Base-by-base conservation (phyloP, 139 green algal species). In the Coelastrella sp. region DNA sequence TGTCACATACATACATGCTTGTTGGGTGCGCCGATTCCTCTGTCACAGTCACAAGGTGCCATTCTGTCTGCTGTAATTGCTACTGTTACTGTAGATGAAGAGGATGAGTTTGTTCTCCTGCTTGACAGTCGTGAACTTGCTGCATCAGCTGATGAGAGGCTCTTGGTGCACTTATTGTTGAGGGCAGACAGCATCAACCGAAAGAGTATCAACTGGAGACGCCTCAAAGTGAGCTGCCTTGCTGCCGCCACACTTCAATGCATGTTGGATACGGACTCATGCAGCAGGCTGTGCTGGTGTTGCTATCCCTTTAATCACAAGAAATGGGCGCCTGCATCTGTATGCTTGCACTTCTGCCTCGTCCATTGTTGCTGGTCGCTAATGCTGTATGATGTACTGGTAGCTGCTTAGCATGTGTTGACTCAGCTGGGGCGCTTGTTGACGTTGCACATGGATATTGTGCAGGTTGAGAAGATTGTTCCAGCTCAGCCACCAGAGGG, bases 121-220 rank as follows among this genome's bases (percentile, higher is more conserved):
- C 86, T 90, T 72, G 71, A 77, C 25, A 62, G 38, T 21, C 69
- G 78, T 67, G 90, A 93, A 66, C 67, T 93, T 59, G 69, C 75
- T 50, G 69, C 57, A 32, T 75, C 37, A 15, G 83, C 62, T 30
- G 83, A 89, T 19, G 53, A 87, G 50, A 81, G 85, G 40, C 89
- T 87, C 13, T 66, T 93, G 40, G 34, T 62, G 25, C 90, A 93
- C 87, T 82, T 93, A 64, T 85, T 93, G 71, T 85, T 92, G 53
- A 62, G 82, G 25, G 82, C 82, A 4, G 82, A 87, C 59, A 72
- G 68, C 81, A 81, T 86, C 64, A 85, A 79, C 79, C 35, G 79
- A 23, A 41, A 34, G 23, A 27, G 5, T 7, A 27, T 68, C 5
- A 37, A 85, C 48, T 85, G 79, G 79, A 35, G 79, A 25, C 40